Conservation (phyloP, 2,329 filamentous ascomycete genomes). For the Botrytis elliptica region DNA sequence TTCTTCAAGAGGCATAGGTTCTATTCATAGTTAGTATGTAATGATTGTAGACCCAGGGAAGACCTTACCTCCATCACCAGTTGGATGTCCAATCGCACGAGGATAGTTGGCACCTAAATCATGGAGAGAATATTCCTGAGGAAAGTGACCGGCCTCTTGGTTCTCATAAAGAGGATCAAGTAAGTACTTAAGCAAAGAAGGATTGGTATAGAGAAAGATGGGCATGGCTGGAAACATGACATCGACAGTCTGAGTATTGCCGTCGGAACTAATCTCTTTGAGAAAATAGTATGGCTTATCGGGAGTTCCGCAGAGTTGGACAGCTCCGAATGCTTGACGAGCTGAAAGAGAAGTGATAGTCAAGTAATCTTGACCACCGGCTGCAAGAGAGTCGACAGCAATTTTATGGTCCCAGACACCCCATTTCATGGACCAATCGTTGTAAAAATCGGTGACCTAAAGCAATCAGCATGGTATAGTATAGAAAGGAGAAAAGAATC, state of each 20-base stretch:
- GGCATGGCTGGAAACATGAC: constrained; percentile 84
- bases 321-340: constrained; percentile 77
- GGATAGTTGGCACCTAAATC: constrained; percentile 71
- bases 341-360: constrained; percentile 75
- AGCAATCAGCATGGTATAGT: constrained; percentile 16
- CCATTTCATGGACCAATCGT: constrained; percentile 68
- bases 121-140: constrained; percentile 69
- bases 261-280: constrained; percentile 87
- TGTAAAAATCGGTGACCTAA: constrained; percentile 68
- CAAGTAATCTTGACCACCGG: constrained; percentile 70
- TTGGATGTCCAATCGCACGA: constrained; percentile 65
- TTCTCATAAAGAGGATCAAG: constrained; percentile 66
- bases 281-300: constrained; percentile 74
- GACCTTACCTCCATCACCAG: constrained; percentile 55
- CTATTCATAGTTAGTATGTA: constrained; percentile 37
- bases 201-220: constrained; percentile 80
- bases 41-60: too few species aligned
- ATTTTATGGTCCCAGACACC: constrained; percentile 68
- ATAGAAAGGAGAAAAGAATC: not conserved
- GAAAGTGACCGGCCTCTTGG: constrained; percentile 65
- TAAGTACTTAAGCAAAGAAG: constrained; percentile 55
- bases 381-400: constrained; percentile 62
- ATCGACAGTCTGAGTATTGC: constrained; percentile 84
- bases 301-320: constrained; percentile 69
- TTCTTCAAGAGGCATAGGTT: constrained; percentile 76